Conservation (phyloP, 768 basidiomycete species). For the Glaciozyma antarctica region DNA sequence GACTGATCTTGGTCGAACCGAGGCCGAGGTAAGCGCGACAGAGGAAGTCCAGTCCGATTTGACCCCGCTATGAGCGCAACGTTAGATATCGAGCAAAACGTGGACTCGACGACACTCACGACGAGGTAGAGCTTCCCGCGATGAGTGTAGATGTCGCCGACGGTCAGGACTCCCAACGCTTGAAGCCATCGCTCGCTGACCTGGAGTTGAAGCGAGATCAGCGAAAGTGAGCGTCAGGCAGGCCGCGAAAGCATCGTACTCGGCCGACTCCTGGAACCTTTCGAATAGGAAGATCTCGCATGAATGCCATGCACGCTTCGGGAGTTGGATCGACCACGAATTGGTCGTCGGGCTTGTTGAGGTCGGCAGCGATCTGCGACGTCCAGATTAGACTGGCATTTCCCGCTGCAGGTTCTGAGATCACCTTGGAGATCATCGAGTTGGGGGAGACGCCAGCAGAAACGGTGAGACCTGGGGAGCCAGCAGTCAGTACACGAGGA, state of each 20-base stretch:
- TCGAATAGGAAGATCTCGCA: slow-evolving; percentile 8
- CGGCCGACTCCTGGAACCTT: slow-evolving; percentile 22
- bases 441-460: slow-evolving; percentile 95
- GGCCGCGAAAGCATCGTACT: not conserved
- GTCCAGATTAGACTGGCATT: not conserved
- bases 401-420: slow-evolving; percentile 17
- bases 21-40: slow-evolving; percentile 76
- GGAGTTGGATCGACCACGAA: slow-evolving; percentile 28
- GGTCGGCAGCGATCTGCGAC: slow-evolving; percentile 24
- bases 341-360: slow-evolving; percentile 28
- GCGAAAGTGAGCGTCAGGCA: slow-evolving; percentile 41
- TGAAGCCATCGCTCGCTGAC: slow-evolving; percentile 82
- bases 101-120: slow-evolving; percentile 37
- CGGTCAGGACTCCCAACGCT: slow-evolving; percentile 81
- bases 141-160: slow-evolving; percentile 75
- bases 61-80: slow-evolving; percentile 47
- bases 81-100: not conserved
- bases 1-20: slow-evolving; percentile 68
- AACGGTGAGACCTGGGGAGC: slow-evolving; percentile 52
- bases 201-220: slow-evolving; percentile 64
- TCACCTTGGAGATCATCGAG: slow-evolving; percentile 91
- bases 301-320: slow-evolving; percentile 31
- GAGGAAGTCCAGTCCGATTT: slow-evolving; percentile 67
- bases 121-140: slow-evolving; percentile 66
- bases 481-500: too few species aligned